Conservation (phyloP, 2,329 filamentous ascomycete genomes). For the Phialocephala subalpina region DNA sequence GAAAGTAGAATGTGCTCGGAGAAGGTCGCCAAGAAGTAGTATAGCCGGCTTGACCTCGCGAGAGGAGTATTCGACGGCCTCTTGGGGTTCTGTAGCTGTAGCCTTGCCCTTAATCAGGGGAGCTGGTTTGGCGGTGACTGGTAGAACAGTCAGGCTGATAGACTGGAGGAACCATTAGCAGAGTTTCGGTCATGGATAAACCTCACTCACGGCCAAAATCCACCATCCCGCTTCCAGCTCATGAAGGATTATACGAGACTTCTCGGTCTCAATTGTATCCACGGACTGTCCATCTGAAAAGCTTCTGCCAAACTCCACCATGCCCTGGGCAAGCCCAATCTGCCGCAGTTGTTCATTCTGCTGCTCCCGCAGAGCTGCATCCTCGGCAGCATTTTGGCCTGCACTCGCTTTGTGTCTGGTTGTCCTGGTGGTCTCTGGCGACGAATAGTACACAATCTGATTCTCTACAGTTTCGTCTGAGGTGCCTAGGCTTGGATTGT, state of each 20-base stretch:
- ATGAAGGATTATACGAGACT: conserved; percentile 81
- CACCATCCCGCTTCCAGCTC: conserved; percentile 95
- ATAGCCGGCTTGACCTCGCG: conserved; percentile 86
- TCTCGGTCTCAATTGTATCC: conserved; percentile 91
- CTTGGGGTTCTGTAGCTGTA: conserved; percentile 30
- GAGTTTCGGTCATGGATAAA: conserved; percentile 2
- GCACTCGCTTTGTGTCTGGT: conserved; percentile 15
- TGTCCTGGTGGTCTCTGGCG: conserved; percentile 27
- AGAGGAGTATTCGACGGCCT: conserved; percentile 79
- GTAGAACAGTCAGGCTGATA: conserved; percentile 79
- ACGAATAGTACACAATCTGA: conserved; percentile 89
- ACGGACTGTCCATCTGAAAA: conserved; percentile 82
- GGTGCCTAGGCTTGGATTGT: conserved; percentile 83
- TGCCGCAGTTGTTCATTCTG: conserved; percentile 89
- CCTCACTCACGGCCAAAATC: conserved; percentile 82
- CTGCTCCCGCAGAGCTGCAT: conserved; percentile 61
- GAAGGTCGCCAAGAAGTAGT: conserved; percentile 80
- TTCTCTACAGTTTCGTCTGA: conserved; percentile 68
- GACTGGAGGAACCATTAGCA: conserved; percentile 58
- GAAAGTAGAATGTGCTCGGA: conserved; percentile 85
- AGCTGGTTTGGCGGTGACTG: conserved; percentile 61
- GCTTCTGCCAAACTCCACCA: conserved; percentile 90
- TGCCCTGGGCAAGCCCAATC: conserved; percentile 95
- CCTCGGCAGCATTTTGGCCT: conserved; percentile 34
- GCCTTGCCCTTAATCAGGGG: conserved; percentile 36